Conservation (phyloP, 345 rosid genomes). For the Psidium friedrichsthalianum region DNA sequence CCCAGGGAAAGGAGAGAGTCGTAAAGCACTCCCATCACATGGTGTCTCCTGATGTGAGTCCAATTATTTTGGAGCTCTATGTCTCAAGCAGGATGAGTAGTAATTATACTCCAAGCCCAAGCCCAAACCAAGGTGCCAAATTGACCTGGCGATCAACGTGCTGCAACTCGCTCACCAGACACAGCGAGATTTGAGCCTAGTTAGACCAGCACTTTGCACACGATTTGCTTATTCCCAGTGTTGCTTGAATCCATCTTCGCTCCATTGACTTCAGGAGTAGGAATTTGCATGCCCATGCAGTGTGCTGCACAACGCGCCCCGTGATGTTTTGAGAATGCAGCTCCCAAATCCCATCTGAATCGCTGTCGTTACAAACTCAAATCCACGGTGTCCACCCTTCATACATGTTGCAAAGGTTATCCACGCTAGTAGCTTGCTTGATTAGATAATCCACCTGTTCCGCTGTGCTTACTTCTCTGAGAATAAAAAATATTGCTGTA, state of each 20-base stretch:
- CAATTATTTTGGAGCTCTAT: background rate
- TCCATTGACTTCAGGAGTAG: background rate
- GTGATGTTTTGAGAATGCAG: background rate
- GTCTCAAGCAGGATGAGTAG: background rate
- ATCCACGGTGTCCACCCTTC: slow-evolving; percentile 99
- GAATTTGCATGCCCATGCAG: background rate
- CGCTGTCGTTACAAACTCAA: slow-evolving; percentile 16
- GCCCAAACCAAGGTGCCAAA: background rate
- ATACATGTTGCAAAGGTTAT: slow-evolving; percentile 94
- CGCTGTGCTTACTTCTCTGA: slow-evolving; percentile 52
- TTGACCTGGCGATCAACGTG: background rate
- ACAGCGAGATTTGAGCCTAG: background rate
- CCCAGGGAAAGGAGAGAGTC: background rate
- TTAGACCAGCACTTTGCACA: background rate
- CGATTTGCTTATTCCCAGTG: background rate
- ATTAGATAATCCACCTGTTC: slow-evolving; percentile 88
- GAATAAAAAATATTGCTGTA: background rate
- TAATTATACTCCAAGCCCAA: background rate
- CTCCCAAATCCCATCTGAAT: background rate
- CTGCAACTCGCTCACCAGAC: background rate
- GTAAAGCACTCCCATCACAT: background rate
- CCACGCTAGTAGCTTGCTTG: slow-evolving; percentile 74
- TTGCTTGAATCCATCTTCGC: background rate
- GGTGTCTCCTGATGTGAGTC: background rate
- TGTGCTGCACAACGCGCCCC: background rate